Evolutionary conservation across 176 grass and related monocot species (phyloP).

Genomic region (Zea luxurians): DNA sequence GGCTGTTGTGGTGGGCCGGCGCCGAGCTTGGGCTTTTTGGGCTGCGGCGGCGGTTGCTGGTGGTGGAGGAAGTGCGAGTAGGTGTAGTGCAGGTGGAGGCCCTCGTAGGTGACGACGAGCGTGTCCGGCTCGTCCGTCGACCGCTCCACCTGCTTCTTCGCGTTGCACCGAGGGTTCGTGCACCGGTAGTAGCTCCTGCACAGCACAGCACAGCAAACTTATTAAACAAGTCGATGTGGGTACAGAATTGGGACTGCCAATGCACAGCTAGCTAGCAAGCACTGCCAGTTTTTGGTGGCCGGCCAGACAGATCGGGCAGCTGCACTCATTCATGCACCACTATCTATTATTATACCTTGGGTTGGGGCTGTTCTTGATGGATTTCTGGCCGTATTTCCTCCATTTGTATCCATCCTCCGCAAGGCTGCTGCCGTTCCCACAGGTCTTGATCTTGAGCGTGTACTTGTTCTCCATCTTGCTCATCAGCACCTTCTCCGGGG

Average conservation of each 20-base stretch:
- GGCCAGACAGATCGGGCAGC: no score
- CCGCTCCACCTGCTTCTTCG: conserved; percentile 91
- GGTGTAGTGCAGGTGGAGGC: conserved; percentile 93
- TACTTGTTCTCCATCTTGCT: conserved; percentile 92
- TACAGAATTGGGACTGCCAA: no score
- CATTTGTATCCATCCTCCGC: conserved; percentile 94
- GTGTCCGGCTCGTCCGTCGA: conserved; percentile 70
- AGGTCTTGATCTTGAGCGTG: conserved; percentile 75
- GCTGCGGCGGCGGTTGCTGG: background rate
- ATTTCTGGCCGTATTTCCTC: conserved; percentile 97
- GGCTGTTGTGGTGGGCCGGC: background rate
- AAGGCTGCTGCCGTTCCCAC: conserved; percentile 44
- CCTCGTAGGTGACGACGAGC: conserved; percentile 77
- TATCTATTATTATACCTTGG: conserved; percentile 53
- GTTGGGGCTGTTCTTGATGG: conserved; percentile 97
- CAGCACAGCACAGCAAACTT: no score
- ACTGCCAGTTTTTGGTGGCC: no score
- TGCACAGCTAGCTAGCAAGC: no score
- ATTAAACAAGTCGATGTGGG: no score
- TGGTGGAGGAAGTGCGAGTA: conserved; percentile 61
- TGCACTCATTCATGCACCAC: no score
- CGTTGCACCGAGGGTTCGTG: conserved; percentile 95
- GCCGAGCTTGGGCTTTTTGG: conserved; percentile 57
- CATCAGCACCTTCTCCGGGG: conserved; percentile 66
- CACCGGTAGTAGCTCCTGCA: conserved; percentile 93